These are phyloP conservation scores for Pichia sp. DNA, from an alignment of 1,139 yeast species.

Conservation along the genomic window DNA sequence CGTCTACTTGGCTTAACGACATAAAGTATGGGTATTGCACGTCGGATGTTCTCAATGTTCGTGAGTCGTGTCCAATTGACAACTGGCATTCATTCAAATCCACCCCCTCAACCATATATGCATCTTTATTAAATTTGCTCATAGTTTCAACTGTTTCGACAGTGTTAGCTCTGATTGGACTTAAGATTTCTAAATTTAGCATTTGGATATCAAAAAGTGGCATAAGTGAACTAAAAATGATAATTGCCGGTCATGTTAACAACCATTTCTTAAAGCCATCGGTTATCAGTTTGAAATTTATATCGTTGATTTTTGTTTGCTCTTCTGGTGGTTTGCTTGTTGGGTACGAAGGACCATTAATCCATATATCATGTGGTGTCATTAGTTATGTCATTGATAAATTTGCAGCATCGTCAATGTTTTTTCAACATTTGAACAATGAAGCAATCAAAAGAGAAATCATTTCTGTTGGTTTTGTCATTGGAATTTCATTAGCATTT, in stretches of 20 bases:
- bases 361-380: constrained; percentile 79
- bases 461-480: constrained; percentile 84
- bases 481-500: constrained; percentile 93
- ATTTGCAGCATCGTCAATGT: constrained; percentile 18
- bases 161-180: constrained; percentile 33
- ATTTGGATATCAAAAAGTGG: constrained; percentile 61
- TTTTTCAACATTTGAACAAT: constrained; percentile 45
- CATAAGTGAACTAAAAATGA: constrained; percentile 64
- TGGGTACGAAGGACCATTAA: constrained; percentile 94
- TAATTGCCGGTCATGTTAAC: constrained; percentile 59
- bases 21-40: constrained; percentile 51
- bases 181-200: constrained; percentile 37
- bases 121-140: constrained; percentile 21
- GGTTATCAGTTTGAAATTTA: constrained; percentile 48
- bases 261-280: constrained; percentile 45
- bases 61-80: constrained; percentile 27
- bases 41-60: constrained; percentile 35
- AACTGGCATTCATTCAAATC: constrained; percentile 34
- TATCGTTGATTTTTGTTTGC: constrained; percentile 62
- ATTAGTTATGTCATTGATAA: constrained; percentile 41
- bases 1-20: constrained; percentile 63
- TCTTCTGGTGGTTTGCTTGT: constrained; percentile 80
- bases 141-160: constrained; percentile 38
- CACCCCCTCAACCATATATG: background rate
- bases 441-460: constrained; percentile 62